Evolutionary conservation across 352 stramenopile species (phyloP), one percentile per base, ranked within the genome.

Genomic region (Globisporangium recalcitrans): DNA sequence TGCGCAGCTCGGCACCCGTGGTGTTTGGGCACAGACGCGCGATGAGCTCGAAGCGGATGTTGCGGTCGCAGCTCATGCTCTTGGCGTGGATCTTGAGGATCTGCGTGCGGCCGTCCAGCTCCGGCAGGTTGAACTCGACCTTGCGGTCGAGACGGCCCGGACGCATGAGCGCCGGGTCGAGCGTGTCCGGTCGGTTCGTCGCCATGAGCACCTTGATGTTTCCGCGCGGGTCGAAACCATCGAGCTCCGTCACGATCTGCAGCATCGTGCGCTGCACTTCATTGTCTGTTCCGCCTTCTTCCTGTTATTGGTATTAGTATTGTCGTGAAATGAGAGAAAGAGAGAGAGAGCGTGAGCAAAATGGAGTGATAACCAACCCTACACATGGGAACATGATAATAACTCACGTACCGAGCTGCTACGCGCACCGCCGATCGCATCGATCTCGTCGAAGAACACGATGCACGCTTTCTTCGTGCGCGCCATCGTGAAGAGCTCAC

Each of bases 191-290:
- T 64, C 97, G 77, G 82, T 99, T 99, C 24, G 97, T 99, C 21
- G 97, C 97, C 95, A 99, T 99, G 24, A 99, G 79, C 58, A 95
- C 85, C 85, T 99, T 99, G 77, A 99, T 99, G 82, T 99, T 99
- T 24, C 96, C 97, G 53, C 97, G 91, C 10, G 96, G 91, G 71
- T 99, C 97, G 73, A 99, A 99, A 36, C 97, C 97, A 77, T 99
- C 97, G 6, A 99, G 85, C 81, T 99, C 93, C 26, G 95, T 99
- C 24, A 99, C 95, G 75, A 99, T 98, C 82, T 99, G 96, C 56
- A 99, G 87, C 97, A 99, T 99, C 31, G 97, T 99, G 42, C 97
- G 85, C 78, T 99, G 97, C 42, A 99, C 97, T 80, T 99, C 97
- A 65, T 98, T 99, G 70, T 99, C 97, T 14, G 82, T 97, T 24